Evolutionary conservation across 768 basidiomycete species (phyloP).

Genomic region (Tulasnella sp.): DNA sequence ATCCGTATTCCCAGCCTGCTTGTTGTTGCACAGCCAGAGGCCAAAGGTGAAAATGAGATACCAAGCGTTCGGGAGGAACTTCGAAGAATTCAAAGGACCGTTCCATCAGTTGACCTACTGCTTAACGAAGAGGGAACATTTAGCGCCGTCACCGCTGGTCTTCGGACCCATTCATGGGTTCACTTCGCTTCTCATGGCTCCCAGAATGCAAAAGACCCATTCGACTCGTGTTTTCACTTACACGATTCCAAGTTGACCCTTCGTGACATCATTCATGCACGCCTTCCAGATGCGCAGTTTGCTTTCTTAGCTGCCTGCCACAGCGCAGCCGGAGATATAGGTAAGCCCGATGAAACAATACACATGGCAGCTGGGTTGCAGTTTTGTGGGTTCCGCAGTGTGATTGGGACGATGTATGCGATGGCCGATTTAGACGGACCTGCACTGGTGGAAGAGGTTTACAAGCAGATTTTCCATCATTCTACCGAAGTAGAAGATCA

Average conservation of each 20-base stretch:
- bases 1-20: neutral
- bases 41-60: neutral
- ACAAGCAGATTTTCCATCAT: neutral
- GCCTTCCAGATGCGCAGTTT: neutral
- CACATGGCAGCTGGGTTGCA: conserved; percentile 1
- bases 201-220: neutral
- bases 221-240: neutral
- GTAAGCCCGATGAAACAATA: neutral
- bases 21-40: neutral
- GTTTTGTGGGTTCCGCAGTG: conserved; percentile 1
- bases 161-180: neutral
- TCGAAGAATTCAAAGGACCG: neutral
- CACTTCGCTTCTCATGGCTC: neutral
- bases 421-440: conserved; percentile 4
- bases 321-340: neutral
- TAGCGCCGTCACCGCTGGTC: neutral
- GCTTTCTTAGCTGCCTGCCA: neutral
- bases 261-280: neutral
- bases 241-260: neutral
- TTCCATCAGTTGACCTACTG: neutral
- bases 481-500: too few species aligned
- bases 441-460: neutral
- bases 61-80: neutral
- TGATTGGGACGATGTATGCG: conserved; percentile 6
- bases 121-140: neutral